phyloP scores from a whole-genome alignment of 345 rosid genomes.

The Noccaea bulbosa region DNA sequence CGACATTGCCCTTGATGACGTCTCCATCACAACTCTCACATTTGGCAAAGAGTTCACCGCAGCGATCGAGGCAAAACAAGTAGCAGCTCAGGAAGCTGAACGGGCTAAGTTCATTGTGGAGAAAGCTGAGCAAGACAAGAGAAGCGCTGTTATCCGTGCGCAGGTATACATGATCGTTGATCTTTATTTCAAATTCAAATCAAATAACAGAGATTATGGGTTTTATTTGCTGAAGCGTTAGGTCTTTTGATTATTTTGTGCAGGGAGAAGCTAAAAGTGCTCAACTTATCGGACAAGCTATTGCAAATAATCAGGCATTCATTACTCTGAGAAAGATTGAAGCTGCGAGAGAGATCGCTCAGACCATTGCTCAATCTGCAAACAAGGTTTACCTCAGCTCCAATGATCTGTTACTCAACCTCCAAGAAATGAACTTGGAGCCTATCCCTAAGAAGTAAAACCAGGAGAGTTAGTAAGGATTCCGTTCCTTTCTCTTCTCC shows the following conservation, averaged over 20 bases:
- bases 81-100: constrained; percentile 97
- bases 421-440: constrained; percentile 68
- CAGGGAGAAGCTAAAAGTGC: constrained; percentile 98
- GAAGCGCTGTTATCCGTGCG: constrained; percentile 88
- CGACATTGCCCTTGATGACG: constrained; percentile 76
- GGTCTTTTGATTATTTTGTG: background rate
- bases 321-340: constrained; percentile 91
- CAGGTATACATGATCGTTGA: constrained; percentile 49
- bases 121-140: constrained; percentile 97
- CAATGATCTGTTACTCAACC: constrained; percentile 77
- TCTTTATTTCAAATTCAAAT: background rate
- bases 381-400: constrained; percentile 83
- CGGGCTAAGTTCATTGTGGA: constrained; percentile 93
- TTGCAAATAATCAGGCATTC: constrained; percentile 90
- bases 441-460: constrained; percentile 51
- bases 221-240: background rate
- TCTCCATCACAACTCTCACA: constrained; percentile 82
- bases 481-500: constrained; percentile 10
- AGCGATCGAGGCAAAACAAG: constrained; percentile 95
- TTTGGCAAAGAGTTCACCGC: constrained; percentile 96
- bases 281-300: constrained; percentile 90
- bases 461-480: constrained; percentile 15
- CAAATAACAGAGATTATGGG: background rate
- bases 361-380: constrained; percentile 66
- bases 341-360: constrained; percentile 93